These are phyloP conservation scores for Neurospora crassa DNA, from an alignment of 2,329 filamentous ascomycete genomes.

Conservation along the genomic window DNA sequence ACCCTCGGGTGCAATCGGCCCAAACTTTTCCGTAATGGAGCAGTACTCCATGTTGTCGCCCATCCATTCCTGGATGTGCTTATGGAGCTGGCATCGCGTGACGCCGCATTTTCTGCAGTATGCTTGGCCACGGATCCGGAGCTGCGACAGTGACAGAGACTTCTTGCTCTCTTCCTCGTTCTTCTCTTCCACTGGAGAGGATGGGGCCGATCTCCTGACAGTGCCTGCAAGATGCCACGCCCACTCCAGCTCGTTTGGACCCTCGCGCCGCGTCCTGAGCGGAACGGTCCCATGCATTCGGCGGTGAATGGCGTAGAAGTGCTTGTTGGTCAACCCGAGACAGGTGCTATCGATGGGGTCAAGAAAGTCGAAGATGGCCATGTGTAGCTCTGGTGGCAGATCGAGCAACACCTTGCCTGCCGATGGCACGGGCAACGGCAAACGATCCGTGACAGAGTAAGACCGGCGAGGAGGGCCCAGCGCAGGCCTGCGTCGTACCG, in stretches of 20 bases:
- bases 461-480: conserved; percentile 43
- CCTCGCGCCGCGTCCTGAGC: conserved; percentile 45
- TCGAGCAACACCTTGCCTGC: conserved; percentile 37
- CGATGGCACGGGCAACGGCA: conserved; percentile 40
- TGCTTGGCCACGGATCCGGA: conserved; percentile 48
- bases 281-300: conserved; percentile 47
- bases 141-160: conserved; percentile 27
- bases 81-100: conserved; percentile 52
- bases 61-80: conserved; percentile 52
- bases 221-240: conserved; percentile 49
- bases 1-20: conserved; percentile 34
- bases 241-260: conserved; percentile 55
- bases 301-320: conserved; percentile 49
- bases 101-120: conserved; percentile 54
- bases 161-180: conserved; percentile 10
- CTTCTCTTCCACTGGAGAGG: conserved; percentile 6
- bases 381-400: conserved; percentile 51
- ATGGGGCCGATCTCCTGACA: conserved; percentile 18
- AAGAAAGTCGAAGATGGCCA: conserved; percentile 50
- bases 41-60: conserved; percentile 49
- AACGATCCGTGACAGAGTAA: conserved; percentile 51
- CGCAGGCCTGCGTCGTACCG: conserved; percentile 20
- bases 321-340: conserved; percentile 47
- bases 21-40: conserved; percentile 48
- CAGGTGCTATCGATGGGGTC: conserved; percentile 57